Percentiles rank a stretch among this genome's conserved stretches.
Conservation (phyloP, 345 rosid species). For the Eucalyptus fibrosa region DNA sequence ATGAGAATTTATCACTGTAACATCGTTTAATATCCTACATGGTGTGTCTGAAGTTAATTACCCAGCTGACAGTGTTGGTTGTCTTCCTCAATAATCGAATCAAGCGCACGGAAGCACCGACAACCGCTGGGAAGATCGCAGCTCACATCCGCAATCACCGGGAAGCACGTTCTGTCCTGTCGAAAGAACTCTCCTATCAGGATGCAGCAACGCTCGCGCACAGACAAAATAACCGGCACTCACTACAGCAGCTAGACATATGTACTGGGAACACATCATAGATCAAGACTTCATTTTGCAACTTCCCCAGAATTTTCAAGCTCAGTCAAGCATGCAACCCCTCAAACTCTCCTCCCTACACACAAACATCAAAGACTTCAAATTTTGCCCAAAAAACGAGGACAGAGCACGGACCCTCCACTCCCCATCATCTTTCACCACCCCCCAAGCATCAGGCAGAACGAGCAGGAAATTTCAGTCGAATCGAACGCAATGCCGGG, state of each 20-base stretch:
- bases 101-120: neutral
- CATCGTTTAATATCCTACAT: neutral
- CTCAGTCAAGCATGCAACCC: neutral
- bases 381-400: neutral
- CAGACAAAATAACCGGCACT: neutral
- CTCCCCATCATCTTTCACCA: neutral
- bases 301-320: neutral
- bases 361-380: neutral
- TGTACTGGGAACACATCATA: neutral
- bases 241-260: neutral
- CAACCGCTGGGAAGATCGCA: neutral
- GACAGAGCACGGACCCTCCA: neutral
- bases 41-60: neutral
- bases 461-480: neutral
- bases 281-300: neutral
- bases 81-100: constrained; percentile 5
- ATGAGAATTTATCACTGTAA: neutral
- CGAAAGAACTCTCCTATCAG: neutral
- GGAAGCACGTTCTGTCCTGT: neutral
- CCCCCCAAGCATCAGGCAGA: neutral
- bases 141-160: neutral
- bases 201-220: rapidly evolving
- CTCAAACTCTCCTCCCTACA: neutral
- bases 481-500: neutral
- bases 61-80: constrained; percentile 23